phyloP scores from a whole-genome alignment of 2,329 filamentous ascomycete species.

The Hypoxylon sp. region DNA sequence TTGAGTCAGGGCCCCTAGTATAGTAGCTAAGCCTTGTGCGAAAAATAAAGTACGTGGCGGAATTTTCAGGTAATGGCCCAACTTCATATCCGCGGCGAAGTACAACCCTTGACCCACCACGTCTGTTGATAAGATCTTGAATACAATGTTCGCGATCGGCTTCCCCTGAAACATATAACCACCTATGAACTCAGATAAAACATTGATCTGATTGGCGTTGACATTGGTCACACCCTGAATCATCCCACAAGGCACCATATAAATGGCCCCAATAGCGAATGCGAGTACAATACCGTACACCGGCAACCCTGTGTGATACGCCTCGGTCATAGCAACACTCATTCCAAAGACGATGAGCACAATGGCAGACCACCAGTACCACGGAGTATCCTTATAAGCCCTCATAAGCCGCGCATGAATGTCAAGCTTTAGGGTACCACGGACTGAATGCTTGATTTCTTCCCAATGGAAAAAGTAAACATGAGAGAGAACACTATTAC shows the following conservation, averaged over 20 bases:
- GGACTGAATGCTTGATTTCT: slow-evolving; percentile 51
- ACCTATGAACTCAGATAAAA: slow-evolving; percentile 64
- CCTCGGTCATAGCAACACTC: slow-evolving; percentile 49
- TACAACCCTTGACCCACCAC: slow-evolving; percentile 61
- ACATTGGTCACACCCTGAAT: slow-evolving; percentile 66
- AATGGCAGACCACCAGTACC: slow-evolving; percentile 62
- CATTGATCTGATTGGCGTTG: slow-evolving; percentile 64
- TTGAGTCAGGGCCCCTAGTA: slow-evolving; percentile 63
- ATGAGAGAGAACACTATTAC: slow-evolving; percentile 51
- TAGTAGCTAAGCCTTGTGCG: slow-evolving; percentile 63
- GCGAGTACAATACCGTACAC: slow-evolving; percentile 62
- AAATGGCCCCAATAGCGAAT: slow-evolving; percentile 61
- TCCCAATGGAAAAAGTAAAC: slow-evolving; percentile 69
- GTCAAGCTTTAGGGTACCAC: slow-evolving; percentile 55
- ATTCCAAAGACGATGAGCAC: slow-evolving; percentile 52
- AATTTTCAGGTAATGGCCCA: slow-evolving; percentile 67
- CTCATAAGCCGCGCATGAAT: slow-evolving; percentile 62
- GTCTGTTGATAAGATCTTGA: slow-evolving; percentile 61
- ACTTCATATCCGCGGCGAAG: slow-evolving; percentile 66
- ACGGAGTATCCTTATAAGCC: slow-evolving; percentile 58
- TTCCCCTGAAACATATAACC: slow-evolving; percentile 63
- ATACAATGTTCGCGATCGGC: slow-evolving; percentile 64
- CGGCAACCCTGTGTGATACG: slow-evolving; percentile 61
- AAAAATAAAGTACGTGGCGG: slow-evolving; percentile 64
- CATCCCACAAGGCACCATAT: slow-evolving; percentile 64